These are phyloP conservation scores for Pseudonectria foliicola DNA, from an alignment of 2,329 filamentous ascomycete genomes.

Conservation along the genomic window DNA sequence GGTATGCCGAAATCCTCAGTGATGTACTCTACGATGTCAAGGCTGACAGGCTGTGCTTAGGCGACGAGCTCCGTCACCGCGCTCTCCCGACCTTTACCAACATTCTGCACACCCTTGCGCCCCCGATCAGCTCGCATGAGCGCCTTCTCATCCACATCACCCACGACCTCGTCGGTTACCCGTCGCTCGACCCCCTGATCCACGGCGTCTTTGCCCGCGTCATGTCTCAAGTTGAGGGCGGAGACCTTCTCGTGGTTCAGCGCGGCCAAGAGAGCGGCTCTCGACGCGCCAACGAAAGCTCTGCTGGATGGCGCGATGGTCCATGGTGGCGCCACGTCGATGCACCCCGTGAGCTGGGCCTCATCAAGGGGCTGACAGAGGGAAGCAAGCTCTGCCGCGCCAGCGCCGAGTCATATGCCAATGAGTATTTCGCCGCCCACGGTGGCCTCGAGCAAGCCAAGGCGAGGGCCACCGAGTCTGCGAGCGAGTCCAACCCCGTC, in stretches of 20 bases:
- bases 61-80: slow-evolving; percentile 77
- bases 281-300: slow-evolving; percentile 51
- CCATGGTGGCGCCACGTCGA: slow-evolving; percentile 86
- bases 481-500: slow-evolving; percentile 82
- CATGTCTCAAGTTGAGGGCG: slow-evolving; percentile 98
- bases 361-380: slow-evolving; percentile 73
- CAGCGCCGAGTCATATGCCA: slow-evolving; percentile 79
- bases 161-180: slow-evolving; percentile 91
- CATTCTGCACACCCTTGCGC: slow-evolving; percentile 89
- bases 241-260: slow-evolving; percentile 89
- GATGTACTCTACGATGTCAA: neutral
- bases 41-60: slow-evolving; percentile 36
- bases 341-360: slow-evolving; percentile 66
- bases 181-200: slow-evolving; percentile 86
- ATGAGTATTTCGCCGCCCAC: slow-evolving; percentile 70
- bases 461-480: slow-evolving; percentile 67
- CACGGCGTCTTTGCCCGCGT: slow-evolving; percentile 88
- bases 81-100: slow-evolving; percentile 93
- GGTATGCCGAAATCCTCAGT: slow-evolving; percentile 19
- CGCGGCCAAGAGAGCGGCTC: slow-evolving; percentile 79
- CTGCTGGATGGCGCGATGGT: slow-evolving; percentile 79
- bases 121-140: slow-evolving; percentile 94
- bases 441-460: slow-evolving; percentile 79
- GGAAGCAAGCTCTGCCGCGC: slow-evolving; percentile 88
- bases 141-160: slow-evolving; percentile 95